These are phyloP conservation scores for Hanseniaspora valbyensis DNA, from an alignment of 805 yeast species.

Conservation along the genomic window DNA sequence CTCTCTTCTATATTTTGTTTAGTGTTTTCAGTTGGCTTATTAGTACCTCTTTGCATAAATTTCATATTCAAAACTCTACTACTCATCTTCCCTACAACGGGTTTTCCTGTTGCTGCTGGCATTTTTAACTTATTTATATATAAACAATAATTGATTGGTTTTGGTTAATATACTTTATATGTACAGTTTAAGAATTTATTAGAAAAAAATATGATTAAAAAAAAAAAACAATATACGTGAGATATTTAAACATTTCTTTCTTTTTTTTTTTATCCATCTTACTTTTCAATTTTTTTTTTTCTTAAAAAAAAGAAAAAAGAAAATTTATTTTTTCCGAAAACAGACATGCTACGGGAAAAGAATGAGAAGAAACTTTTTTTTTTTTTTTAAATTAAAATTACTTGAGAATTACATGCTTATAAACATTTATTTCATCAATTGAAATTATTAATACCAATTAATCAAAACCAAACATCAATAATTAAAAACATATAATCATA, in stretches of 20 bases:
- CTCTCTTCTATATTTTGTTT: conserved; percentile 24
- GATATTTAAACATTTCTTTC: too few species aligned
- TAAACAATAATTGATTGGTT: background rate
- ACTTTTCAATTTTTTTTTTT: too few species aligned
- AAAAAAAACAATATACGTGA: too few species aligned
- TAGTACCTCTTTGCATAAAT: conserved; percentile 40
- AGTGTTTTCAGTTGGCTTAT: conserved; percentile 28
- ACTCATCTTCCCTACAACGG: conserved; percentile 36
- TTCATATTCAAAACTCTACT: conserved; percentile 77
- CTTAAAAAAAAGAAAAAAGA: background rate
- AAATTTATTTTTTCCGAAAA: background rate
- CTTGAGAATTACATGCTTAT: too few species aligned
- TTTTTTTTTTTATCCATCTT: too few species aligned
- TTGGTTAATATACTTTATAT: background rate
- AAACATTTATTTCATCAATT: too few species aligned
- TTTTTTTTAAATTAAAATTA: background rate
- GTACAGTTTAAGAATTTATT: too few species aligned
- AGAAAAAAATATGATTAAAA: too few species aligned
- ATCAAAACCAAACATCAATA: too few species aligned
- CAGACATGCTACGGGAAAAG: background rate
- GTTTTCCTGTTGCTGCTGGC: conserved; percentile 19
- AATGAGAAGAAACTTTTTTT: background rate
- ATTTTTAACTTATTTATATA: conserved; percentile 1
- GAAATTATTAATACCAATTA: too few species aligned
- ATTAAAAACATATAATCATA: too few species aligned